Conservation (phyloP, 768 basidiomycete species). For the Mycena albidolilacea region DNA sequence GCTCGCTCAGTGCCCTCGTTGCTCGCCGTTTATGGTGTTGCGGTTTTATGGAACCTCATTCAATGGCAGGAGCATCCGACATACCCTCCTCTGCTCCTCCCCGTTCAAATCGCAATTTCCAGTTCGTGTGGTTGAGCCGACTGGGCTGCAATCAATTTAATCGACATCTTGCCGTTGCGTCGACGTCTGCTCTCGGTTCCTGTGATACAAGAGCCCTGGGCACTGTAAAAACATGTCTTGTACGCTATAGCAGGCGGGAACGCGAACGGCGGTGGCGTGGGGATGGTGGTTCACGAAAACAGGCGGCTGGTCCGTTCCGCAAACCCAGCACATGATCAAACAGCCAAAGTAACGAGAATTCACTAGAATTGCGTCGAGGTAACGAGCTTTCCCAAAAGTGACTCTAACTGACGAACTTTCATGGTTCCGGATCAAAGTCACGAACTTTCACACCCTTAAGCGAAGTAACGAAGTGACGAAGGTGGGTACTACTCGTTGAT, state of each 20-base stretch:
- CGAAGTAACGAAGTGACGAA: too few species aligned
- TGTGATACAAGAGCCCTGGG: neutral
- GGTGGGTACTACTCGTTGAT: too few species aligned
- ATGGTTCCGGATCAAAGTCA: too few species aligned
- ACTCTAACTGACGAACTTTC: too few species aligned
- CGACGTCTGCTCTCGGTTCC: too few species aligned
- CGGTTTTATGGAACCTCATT: constrained; percentile 8
- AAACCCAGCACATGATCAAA: constrained; percentile 8
- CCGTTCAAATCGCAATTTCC: constrained; percentile 1
- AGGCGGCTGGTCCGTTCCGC: constrained; percentile 5
- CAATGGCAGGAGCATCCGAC: constrained; percentile 5
- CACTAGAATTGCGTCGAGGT: too few species aligned
- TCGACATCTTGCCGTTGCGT: constrained; percentile 7
- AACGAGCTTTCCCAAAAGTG: too few species aligned
- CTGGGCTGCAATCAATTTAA: constrained; percentile 8
- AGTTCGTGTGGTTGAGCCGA: constrained; percentile 7
- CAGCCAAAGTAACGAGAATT: neutral
- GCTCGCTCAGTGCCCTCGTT: too few species aligned
- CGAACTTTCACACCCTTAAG: too few species aligned
- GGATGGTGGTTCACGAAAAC: constrained; percentile 4
- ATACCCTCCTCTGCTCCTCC: constrained; percentile 1
- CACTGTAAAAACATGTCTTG: neutral
- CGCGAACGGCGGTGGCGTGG: constrained; percentile 4
- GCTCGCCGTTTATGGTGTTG: too few species aligned
- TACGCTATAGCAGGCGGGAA: constrained; percentile 3